Conservation (phyloP, 352 stramenopile species). For the Phytophthora sp. region DNA sequence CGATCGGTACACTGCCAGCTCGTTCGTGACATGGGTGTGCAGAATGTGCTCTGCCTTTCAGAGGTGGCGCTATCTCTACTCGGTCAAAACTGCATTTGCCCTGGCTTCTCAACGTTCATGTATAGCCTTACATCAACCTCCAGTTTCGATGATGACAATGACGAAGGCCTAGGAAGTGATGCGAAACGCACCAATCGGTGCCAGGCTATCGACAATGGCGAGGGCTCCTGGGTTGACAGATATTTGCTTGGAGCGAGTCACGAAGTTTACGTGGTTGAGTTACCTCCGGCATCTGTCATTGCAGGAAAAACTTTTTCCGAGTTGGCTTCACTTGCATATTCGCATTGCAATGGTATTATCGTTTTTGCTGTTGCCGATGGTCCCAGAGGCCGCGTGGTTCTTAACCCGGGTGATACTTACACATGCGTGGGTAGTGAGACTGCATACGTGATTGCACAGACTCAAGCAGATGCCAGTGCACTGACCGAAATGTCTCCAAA, state of each 20-base stretch:
- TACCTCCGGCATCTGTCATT: conserved; percentile 60
- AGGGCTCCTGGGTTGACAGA: conserved; percentile 68
- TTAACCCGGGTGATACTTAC: conserved; percentile 85
- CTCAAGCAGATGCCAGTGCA: conserved; percentile 39
- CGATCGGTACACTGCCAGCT: conserved; percentile 77
- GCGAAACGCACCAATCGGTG: conserved; percentile 31
- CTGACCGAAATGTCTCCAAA: conserved; percentile 35
- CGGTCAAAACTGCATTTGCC: conserved; percentile 87
- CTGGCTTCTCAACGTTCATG: conserved; percentile 87
- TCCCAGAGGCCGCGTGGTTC: conserved; percentile 54
- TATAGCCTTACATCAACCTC: conserved; percentile 88
- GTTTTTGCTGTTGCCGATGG: conserved; percentile 67
- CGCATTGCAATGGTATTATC: conserved; percentile 76
- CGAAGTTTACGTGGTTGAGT: conserved; percentile 77
- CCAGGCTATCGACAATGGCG: conserved; percentile 31
- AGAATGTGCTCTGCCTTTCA: conserved; percentile 82
- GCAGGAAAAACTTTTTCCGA: conserved; percentile 81
- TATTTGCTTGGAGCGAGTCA: conserved; percentile 80
- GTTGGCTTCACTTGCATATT: conserved; percentile 78
- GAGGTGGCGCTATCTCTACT: conserved; percentile 82
- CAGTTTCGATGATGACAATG: conserved; percentile 56
- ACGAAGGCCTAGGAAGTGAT: conserved; percentile 41
- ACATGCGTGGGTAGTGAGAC: conserved; percentile 68
- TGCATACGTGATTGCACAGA: conserved; percentile 79
- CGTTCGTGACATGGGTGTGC: conserved; percentile 75